phyloP scores from a whole-genome alignment of 2,329 filamentous ascomycete species.

The Ophiostoma sp. region DNA sequence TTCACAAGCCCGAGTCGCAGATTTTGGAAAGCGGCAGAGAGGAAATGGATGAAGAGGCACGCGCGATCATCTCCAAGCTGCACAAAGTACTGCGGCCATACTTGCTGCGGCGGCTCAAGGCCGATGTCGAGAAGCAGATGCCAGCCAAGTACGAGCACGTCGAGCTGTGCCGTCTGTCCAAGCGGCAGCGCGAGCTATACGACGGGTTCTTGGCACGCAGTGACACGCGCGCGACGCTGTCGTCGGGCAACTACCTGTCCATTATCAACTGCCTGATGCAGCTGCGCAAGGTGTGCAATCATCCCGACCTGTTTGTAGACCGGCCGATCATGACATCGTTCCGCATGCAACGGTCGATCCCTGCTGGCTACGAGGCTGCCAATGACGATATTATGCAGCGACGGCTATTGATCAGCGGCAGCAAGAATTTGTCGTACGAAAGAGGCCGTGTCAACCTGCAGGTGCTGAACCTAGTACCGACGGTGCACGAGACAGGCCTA shows the following conservation, averaged over 20 bases:
- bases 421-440: neutral
- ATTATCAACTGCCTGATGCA: slow-evolving; percentile 99
- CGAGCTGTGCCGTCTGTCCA: slow-evolving; percentile 89
- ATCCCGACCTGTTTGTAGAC: slow-evolving; percentile 94
- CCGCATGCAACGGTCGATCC: slow-evolving; percentile 75
- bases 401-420: slow-evolving; percentile 40
- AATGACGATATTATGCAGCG: slow-evolving; percentile 66
- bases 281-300: slow-evolving; percentile 94
- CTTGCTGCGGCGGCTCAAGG: slow-evolving; percentile 81
- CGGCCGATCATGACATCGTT: slow-evolving; percentile 96
- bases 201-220: slow-evolving; percentile 90
- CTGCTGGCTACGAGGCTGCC: slow-evolving; percentile 61
- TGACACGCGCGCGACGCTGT: slow-evolving; percentile 81
- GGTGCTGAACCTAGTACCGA: slow-evolving; percentile 74
- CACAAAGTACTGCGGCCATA: slow-evolving; percentile 93
- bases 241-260: slow-evolving; percentile 91
- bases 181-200: slow-evolving; percentile 90
- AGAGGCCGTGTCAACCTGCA: slow-evolving; percentile 56
- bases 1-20: slow-evolving; percentile 90
- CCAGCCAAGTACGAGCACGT: slow-evolving; percentile 97
- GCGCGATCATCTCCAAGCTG: slow-evolving; percentile 83
- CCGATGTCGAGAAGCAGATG: slow-evolving; percentile 98
- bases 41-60: slow-evolving; percentile 87
- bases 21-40: slow-evolving; percentile 92
- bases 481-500: slow-evolving; percentile 62